Evolutionary conservation across 208 protist genomes (phyloP).

Genomic region (Trypanosoma cruzi): DNA sequence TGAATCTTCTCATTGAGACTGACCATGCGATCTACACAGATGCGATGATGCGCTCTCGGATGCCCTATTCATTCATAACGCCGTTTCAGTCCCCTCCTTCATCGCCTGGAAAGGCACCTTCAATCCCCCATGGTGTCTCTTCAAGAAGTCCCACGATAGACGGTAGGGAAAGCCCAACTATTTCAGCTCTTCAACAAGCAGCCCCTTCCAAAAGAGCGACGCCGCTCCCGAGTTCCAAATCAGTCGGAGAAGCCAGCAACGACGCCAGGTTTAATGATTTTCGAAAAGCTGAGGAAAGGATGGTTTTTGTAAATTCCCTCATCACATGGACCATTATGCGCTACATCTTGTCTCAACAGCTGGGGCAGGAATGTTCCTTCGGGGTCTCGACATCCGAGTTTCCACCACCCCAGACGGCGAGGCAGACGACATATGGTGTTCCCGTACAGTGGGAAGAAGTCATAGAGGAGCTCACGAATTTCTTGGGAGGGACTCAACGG

Average conservation of each 20-base stretch:
- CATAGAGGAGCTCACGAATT: conserved; percentile 52
- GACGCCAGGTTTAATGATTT: background rate
- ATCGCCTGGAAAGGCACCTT: conserved; percentile 8
- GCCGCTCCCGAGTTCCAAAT: background rate
- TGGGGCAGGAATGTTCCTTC: conserved; percentile 17
- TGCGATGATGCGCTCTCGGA: conserved; percentile 5
- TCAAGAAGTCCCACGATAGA: background rate
- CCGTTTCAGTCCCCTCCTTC: background rate
- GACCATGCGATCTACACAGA: conserved; percentile 44
- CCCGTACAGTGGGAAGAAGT: conserved; percentile 66
- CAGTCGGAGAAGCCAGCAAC: background rate
- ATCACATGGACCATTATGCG: conserved; percentile 74
- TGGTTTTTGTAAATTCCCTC: conserved; percentile 49
- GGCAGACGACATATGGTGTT: background rate
- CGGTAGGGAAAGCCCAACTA: background rate
- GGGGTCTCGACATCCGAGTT: background rate
- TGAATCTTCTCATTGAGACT: conserved; percentile 54
- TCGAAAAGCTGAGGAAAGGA: conserved; percentile 40
- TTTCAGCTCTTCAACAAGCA: background rate
- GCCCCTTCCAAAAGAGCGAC: conserved; percentile 4
- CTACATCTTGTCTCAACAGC: conserved; percentile 56
- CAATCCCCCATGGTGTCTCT: background rate
- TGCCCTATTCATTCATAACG: background rate
- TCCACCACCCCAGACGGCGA: background rate
- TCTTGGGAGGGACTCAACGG: conserved; percentile 35